Evolutionary conservation across 352 stramenopile genomes (phyloP).

Genomic region (Phytophthora tentaculata): DNA sequence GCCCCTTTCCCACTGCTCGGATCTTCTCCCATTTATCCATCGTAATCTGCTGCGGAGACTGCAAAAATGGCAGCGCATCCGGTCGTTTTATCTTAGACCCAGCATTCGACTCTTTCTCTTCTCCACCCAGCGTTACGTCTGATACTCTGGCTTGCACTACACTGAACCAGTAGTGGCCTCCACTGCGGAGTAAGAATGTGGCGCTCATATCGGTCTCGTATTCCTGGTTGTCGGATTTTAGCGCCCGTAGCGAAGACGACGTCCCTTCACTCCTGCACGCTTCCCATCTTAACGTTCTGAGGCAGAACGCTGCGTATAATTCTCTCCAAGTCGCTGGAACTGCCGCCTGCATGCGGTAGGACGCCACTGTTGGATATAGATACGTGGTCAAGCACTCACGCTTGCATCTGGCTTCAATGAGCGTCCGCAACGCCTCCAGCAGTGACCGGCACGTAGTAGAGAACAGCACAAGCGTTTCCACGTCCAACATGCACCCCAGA

Average conservation of each 20-base stretch:
- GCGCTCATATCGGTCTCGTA: conserved; percentile 51
- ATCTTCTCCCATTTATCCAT: conserved; percentile 72
- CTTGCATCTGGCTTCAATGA: conserved; percentile 59
- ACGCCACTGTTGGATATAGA: conserved; percentile 66
- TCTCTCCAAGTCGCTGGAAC: conserved; percentile 65
- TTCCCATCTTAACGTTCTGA: conserved; percentile 51
- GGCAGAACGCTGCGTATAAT: conserved; percentile 58
- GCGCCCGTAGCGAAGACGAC: conserved; percentile 55
- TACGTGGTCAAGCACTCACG: conserved; percentile 67
- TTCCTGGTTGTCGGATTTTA: conserved; percentile 79
- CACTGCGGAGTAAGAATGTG: conserved; percentile 60
- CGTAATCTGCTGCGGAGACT: conserved; percentile 40
- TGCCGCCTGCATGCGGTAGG: conserved; percentile 63
- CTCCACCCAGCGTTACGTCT: conserved; percentile 30
- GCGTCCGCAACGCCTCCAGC: conserved; percentile 2
- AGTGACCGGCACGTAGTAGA: conserved; percentile 33
- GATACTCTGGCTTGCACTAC: conserved; percentile 51
- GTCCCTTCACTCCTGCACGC: conserved; percentile 47
- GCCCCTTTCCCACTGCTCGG: conserved; percentile 41
- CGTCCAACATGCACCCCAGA: conserved; percentile 42
- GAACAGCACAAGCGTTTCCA: conserved; percentile 50
- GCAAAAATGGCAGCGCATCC: conserved; percentile 47
- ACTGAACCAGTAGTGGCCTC: conserved; percentile 82
- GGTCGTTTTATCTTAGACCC: conserved; percentile 6
- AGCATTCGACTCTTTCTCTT: conserved; percentile 1